Evolutionary conservation across 257 asterid species (phyloP).

Genomic region (Orobanche coerulescens): DNA sequence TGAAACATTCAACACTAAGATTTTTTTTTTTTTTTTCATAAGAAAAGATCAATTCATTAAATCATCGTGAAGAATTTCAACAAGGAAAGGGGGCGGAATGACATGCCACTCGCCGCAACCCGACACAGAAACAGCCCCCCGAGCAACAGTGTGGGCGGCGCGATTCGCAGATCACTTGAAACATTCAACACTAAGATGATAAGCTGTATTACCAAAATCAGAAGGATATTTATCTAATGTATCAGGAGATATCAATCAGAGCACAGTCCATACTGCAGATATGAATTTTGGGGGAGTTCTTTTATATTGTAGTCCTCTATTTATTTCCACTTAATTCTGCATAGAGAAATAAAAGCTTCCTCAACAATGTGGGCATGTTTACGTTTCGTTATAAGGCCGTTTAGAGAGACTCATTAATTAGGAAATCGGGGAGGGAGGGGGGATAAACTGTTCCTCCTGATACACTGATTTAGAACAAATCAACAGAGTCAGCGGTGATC

Average conservation of each 20-base stretch:
- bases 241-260: no score
- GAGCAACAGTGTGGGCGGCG: no score
- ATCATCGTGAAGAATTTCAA: not conserved
- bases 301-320: constrained; percentile 13
- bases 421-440: constrained; percentile 4
- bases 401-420: not conserved
- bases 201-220: no score
- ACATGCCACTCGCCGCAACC: no score
- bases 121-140: no score
- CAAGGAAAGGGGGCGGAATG: no score
- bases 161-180: no score
- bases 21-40: no score
- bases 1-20: no score
- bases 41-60: not conserved
- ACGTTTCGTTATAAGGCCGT: constrained; percentile 2
- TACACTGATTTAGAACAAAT: constrained; percentile 13
- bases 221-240: no score
- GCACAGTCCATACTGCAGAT: not conserved
- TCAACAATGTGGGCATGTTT: constrained; percentile 6
- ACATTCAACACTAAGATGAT: not conserved
- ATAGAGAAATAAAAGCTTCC: constrained; percentile 20
- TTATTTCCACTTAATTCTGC: constrained; percentile 16
- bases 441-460: constrained; percentile 3
- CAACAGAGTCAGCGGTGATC: constrained; percentile 27
- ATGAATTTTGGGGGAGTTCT: not conserved